phyloP scores from a whole-genome alignment of 169 alveolate genomes.

The Plasmodium berghei region DNA sequence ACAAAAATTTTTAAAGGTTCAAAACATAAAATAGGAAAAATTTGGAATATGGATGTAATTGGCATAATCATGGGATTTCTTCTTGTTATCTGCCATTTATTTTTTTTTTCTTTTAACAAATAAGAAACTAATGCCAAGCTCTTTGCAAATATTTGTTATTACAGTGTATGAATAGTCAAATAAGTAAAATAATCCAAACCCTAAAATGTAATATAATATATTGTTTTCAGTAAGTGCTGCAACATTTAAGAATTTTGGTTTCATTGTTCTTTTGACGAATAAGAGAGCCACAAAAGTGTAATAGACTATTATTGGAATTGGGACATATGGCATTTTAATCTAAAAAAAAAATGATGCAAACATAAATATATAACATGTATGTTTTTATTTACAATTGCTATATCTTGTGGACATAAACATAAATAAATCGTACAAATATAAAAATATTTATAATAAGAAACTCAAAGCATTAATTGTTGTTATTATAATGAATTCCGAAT shows the following conservation, averaged over 20 bases:
- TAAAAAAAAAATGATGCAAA: not conserved
- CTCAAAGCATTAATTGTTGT: no score
- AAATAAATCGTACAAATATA: no score
- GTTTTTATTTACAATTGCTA: not conserved
- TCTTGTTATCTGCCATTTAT: conserved; percentile 2
- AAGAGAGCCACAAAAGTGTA: conserved; percentile 15
- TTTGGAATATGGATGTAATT: not conserved
- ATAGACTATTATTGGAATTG: conserved; percentile 43
- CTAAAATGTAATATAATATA: conserved; percentile 46
- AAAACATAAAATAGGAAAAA: conserved; percentile 18
- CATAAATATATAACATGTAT: not conserved
- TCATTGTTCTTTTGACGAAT: conserved; percentile 28
- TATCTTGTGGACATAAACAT: not conserved
- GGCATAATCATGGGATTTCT: not conserved
- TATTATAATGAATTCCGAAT: no score
- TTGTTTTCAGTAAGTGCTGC: conserved; percentile 19
- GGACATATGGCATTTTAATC: conserved; percentile 57
- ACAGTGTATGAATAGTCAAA: conserved; percentile 60
- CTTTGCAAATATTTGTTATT: conserved; percentile 53
- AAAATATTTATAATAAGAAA: no score
- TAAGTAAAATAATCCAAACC: conserved; percentile 29
- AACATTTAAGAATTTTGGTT: conserved; percentile 16
- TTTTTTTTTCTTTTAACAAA: conserved; percentile 39
- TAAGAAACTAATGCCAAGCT: conserved; percentile 45
- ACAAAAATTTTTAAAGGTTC: conserved; percentile 4